Conservation (phyloP, 768 basidiomycete genomes). For the Phaeotremella skinneri region DNA sequence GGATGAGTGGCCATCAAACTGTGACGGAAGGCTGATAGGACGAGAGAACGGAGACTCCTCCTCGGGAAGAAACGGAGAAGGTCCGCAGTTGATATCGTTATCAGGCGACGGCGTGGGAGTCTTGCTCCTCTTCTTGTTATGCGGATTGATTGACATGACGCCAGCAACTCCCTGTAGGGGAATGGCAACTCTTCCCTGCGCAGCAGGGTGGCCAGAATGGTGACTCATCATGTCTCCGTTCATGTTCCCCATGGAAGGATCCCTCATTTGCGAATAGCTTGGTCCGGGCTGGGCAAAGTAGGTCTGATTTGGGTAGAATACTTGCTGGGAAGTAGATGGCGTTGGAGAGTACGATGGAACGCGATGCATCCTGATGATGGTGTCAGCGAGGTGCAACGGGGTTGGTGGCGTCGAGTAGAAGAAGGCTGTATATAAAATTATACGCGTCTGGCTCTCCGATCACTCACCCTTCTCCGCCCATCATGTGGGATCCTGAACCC, state of each 20-base stretch:
- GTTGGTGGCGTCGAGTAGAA: no score
- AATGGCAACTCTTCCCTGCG: conserved; percentile 26
- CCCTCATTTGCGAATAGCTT: neutral
- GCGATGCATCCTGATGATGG: neutral
- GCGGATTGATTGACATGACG: conserved; percentile 19
- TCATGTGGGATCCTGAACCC: neutral
- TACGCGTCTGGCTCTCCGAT: no score
- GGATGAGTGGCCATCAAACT: conserved; percentile 10
- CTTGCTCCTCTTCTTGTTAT: conserved; percentile 9
- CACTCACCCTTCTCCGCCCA: conserved; percentile 3
- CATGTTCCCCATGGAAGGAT: neutral
- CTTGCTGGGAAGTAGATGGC: conserved; percentile 1
- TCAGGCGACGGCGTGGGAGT: conserved; percentile 13
- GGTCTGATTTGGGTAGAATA: neutral
- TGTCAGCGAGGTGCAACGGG: no score
- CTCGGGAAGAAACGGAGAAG: conserved; percentile 24
- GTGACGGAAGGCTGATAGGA: conserved; percentile 15
- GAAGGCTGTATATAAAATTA: no score
- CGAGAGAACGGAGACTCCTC: conserved; percentile 3
- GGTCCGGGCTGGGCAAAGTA: neutral
- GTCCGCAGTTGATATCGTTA: conserved; percentile 14
- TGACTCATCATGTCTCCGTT: neutral
- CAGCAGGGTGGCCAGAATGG: neutral
- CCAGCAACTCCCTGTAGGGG: conserved; percentile 24
- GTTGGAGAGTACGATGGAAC: conserved; percentile 2